Evolutionary conservation across 1,284 basidiomycete genomes (phyloP).

Genomic region (Naganishia liquefaciens): DNA sequence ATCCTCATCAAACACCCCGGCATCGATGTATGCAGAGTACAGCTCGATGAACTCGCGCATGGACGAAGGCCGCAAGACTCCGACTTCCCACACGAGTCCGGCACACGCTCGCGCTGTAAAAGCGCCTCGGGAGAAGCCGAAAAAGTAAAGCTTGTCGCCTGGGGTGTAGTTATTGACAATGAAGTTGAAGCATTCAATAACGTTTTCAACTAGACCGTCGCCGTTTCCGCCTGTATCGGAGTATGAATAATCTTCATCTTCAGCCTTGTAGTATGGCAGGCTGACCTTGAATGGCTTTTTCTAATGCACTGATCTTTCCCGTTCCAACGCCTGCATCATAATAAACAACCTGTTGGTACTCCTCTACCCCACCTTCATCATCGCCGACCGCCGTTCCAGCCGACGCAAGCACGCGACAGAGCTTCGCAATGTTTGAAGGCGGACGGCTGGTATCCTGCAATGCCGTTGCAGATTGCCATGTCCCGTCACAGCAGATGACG

Average conservation of each 20-base stretch:
- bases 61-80: conserved; percentile 26
- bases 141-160: conserved; percentile 53
- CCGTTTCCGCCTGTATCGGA: conserved; percentile 27
- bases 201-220: conserved; percentile 36
- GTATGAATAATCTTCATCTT: too few relatives aligned
- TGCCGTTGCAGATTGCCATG: conserved; percentile 24
- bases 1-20: neutral
- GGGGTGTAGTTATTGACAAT: conserved; percentile 39
- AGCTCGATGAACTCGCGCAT: conserved; percentile 10
- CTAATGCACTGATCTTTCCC: conserved; percentile 2
- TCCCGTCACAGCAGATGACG: conserved; percentile 29
- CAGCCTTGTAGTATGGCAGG: neutral
- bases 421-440: conserved; percentile 21
- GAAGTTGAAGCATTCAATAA: conserved; percentile 39
- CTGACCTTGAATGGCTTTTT: conserved; percentile 23
- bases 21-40: conserved; percentile 19
- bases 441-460: neutral
- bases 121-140: conserved; percentile 55
- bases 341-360: conserved; percentile 37
- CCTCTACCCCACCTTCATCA: conserved; percentile 23
- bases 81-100: conserved; percentile 46
- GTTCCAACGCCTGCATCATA: conserved; percentile 38
- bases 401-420: conserved; percentile 15
- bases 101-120: conserved; percentile 54
- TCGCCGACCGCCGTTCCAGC: conserved; percentile 10